Base-by-base conservation (phyloP, 2,329 filamentous ascomycete species). In the Paraphoma chrysanthemicola region DNA sequence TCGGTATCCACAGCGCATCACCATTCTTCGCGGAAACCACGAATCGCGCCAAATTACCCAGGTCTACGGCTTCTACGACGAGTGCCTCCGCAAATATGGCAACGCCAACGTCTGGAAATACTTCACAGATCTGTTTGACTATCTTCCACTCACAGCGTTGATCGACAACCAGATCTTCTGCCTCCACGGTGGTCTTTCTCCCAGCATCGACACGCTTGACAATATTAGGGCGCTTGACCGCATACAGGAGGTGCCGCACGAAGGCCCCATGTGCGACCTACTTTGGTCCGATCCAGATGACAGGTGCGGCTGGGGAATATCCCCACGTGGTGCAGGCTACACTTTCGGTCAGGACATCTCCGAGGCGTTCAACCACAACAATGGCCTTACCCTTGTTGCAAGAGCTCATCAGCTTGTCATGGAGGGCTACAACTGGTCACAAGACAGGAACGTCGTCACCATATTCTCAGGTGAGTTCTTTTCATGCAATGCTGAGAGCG, bases 391-490 rank as follows among this genome's bases (percentile, higher is more conserved):
- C 52, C 84, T 98, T 61, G 96, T 99, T 74, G 95, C 95, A 58
- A 87, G 95, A 79, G 95, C 95, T 53, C 95, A 99, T 84, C 95
- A 99, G 82, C 83, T 99, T 77, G 95, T 99, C 59, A 99, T 98
- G 94, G 95, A 99, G 79, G 95, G 95, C 47, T 99, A 98, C 81
- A 99, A 98, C 78, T 99, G 95, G 95, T 97, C 93, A 65, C 95
- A 98, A 79, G 95, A 98, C 77, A 85, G 94, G 66, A 98, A 99
- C 69, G 95, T 99, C 49, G 95, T 99, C 59, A 99, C 95, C 38
- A 98, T 99, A 73, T 99, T 99, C 83, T 97, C 93, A 68, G 93
- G 82, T 75, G 64, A 11, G 51, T 16, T 5, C 5, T 12, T 18
- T 29, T 12, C 2, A 1, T 36, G 14, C 28, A 7, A 8, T 30